phyloP scores from a whole-genome alignment of 228 moss, liverwort and hornwort genomes.

The Sphagnum magellanicum region DNA sequence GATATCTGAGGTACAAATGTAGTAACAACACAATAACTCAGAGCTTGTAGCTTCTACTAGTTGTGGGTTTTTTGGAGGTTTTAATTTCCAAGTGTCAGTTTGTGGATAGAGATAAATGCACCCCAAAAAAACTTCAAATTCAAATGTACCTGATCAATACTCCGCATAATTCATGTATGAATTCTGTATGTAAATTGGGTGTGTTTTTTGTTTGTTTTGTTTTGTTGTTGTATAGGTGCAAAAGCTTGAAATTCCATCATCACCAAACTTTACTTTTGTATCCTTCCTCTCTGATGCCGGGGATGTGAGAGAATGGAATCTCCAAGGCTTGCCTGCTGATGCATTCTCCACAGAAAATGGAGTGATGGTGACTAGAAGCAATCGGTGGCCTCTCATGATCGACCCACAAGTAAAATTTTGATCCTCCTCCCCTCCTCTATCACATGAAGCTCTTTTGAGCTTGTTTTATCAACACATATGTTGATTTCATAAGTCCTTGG shows the following conservation, averaged over 20 bases:
- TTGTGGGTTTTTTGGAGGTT: no score
- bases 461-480: neutral
- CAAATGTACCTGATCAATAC: no score
- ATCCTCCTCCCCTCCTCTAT: neutral
- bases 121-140: no score
- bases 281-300: conserved; percentile 65
- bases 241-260: conserved; percentile 51
- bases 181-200: no score
- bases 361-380: conserved; percentile 70
- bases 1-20: conserved; percentile 50
- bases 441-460: neutral
- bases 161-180: no score
- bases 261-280: conserved; percentile 60
- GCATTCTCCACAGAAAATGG: conserved; percentile 81
- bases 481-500: neutral
- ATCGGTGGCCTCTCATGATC: conserved; percentile 86
- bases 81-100: no score
- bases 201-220: neutral
- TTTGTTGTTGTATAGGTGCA: conserved; percentile 31
- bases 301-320: conserved; percentile 82
- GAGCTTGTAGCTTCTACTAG: no score
- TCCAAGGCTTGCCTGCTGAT: conserved; percentile 79
- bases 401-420: conserved; percentile 57
- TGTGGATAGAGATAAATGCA: no score
- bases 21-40: neutral